phyloP scores from a whole-genome alignment of 208 protist genomes.

The Zelonia costaricensis region DNA sequence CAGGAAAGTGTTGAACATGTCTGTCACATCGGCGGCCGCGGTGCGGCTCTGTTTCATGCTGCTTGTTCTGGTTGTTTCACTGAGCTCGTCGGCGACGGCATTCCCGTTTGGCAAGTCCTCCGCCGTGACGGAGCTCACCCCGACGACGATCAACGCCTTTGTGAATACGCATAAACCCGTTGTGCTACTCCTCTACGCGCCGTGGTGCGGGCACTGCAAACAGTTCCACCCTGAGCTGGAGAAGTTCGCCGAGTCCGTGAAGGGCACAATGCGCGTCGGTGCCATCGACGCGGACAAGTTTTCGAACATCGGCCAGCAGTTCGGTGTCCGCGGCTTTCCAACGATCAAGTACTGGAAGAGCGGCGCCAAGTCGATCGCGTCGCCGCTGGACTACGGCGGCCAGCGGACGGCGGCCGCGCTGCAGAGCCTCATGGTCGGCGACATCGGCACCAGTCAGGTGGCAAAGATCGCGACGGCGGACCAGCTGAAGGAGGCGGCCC shows the following conservation, averaged over 20 bases:
- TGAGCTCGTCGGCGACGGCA: slow-evolving; percentile 10
- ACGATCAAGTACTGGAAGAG: slow-evolving; percentile 93
- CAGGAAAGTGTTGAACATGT: too few species aligned
- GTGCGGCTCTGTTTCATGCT: too few species aligned
- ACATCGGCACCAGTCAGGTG: slow-evolving; percentile 46
- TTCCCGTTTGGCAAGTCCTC: slow-evolving; percentile 68
- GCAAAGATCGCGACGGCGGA: slow-evolving; percentile 26
- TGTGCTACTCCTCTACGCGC: slow-evolving; percentile 93
- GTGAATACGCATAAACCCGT: slow-evolving; percentile 90
- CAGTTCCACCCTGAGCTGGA: slow-evolving; percentile 87
- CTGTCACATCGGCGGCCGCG: too few species aligned
- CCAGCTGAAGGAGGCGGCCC: slow-evolving; percentile 29
- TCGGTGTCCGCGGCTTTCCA: slow-evolving; percentile 85
- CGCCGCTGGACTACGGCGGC: slow-evolving; percentile 71
- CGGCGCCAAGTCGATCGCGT: slow-evolving; percentile 52
- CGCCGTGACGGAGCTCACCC: slow-evolving; percentile 76
- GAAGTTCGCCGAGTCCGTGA: slow-evolving; percentile 69
- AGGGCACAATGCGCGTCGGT: slow-evolving; percentile 83
- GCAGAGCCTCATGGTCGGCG: slow-evolving; percentile 54
- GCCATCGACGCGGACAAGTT: slow-evolving; percentile 85
- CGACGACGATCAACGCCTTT: slow-evolving; percentile 57
- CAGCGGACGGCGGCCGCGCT: slow-evolving; percentile 65
- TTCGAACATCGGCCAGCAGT: slow-evolving; percentile 62
- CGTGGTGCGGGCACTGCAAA: slow-evolving; percentile 97
- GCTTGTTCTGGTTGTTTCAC: slow-evolving; percentile 8